Conservation (phyloP, 2,329 filamentous ascomycete genomes). For the Colletotrichum shisoi region DNA sequence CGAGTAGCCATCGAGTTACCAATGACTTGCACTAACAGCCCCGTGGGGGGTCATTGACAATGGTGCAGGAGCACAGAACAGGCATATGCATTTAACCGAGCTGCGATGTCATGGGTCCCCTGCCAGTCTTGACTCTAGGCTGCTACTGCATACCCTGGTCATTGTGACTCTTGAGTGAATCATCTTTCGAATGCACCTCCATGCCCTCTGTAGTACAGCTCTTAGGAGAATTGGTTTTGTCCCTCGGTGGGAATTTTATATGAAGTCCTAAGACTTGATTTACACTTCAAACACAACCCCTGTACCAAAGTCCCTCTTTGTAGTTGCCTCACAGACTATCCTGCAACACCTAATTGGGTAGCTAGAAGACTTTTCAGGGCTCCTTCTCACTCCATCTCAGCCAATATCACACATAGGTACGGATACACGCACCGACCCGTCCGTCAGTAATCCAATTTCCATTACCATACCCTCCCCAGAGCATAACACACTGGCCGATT, state of each 20-base stretch:
- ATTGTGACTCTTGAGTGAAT: slow-evolving; percentile 25
- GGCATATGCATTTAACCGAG: slow-evolving; percentile 15
- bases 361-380: slow-evolving; percentile 22
- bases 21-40: slow-evolving; percentile 29
- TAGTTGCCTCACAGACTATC: slow-evolving; percentile 4
- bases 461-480: neutral
- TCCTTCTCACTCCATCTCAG: slow-evolving; percentile 8
- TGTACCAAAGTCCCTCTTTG: neutral
- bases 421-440: neutral
- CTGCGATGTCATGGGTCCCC: slow-evolving; percentile 10
- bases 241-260: neutral
- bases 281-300: slow-evolving; percentile 1
- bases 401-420: slow-evolving; percentile 4
- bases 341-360: neutral
- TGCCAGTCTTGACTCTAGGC: slow-evolving; percentile 7
- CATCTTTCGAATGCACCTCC: neutral
- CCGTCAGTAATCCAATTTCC: slow-evolving; percentile 17
- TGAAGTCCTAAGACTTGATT: slow-evolving; percentile 10
- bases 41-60: slow-evolving; percentile 16
- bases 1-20: slow-evolving; percentile 6
- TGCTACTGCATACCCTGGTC: slow-evolving; percentile 6
- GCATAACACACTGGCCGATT: neutral
- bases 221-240: neutral
- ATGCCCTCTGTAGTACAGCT: neutral
- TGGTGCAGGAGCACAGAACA: slow-evolving; percentile 11